Conservation (phyloP, 768 basidiomycete species). For the Phylloporus sp. region DNA sequence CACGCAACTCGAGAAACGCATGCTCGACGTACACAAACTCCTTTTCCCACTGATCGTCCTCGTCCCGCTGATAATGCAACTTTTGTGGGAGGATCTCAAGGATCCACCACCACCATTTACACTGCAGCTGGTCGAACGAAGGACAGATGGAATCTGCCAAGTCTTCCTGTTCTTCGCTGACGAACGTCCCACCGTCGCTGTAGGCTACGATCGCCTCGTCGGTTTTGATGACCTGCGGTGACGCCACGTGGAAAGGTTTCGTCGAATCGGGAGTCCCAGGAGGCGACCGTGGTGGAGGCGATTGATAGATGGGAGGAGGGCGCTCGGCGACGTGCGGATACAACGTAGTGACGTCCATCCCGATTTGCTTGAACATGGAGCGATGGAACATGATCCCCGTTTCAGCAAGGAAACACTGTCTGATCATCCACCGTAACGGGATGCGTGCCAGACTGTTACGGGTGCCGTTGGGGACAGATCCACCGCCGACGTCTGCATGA, state of each 20-base stretch:
- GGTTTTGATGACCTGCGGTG: constrained; percentile 15
- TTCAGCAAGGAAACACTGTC: constrained; percentile 53
- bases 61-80: constrained; percentile 24
- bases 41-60: constrained; percentile 13
- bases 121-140: constrained; percentile 54
- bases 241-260: constrained; percentile 6
- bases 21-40: constrained; percentile 16
- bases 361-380: constrained; percentile 37
- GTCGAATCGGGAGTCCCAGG: constrained; percentile 8
- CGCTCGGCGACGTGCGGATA: constrained; percentile 40
- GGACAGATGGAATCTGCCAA: constrained; percentile 49
- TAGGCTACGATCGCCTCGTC: constrained; percentile 16
- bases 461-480: constrained; percentile 53
- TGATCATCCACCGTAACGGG: constrained; percentile 73
- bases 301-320: constrained; percentile 35
- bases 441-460: constrained; percentile 63
- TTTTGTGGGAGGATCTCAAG: constrained; percentile 49
- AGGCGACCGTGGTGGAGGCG: constrained; percentile 12
- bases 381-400: constrained; percentile 56
- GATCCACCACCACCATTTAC: constrained; percentile 55
- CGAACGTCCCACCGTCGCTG: constrained; percentile 16
- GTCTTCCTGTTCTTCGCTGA: constrained; percentile 60
- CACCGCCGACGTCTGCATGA: constrained; percentile 68
- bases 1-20: background rate
- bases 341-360: constrained; percentile 45